Conservation (phyloP, 306 rosid species). For the Vigna angularis region DNA sequence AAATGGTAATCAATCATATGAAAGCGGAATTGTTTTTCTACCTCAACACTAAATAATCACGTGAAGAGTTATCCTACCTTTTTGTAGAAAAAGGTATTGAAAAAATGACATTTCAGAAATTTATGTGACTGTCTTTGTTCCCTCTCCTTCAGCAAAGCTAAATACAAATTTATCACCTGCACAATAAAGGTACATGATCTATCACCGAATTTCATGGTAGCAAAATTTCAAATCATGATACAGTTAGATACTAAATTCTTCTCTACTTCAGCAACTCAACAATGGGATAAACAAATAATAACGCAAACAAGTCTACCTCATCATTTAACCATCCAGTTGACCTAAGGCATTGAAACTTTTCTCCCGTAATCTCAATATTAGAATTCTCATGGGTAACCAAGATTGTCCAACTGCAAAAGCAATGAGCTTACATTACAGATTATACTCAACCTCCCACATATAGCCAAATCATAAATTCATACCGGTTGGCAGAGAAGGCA, state of each 20-base stretch:
- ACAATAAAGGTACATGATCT: constrained; percentile 35
- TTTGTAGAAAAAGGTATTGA: constrained; percentile 92
- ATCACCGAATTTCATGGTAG: constrained; percentile 36
- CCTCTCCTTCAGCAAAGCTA: constrained; percentile 96
- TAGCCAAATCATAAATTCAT: constrained; percentile 43
- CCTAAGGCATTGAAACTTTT: constrained; percentile 73
- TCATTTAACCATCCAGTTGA: constrained; percentile 91
- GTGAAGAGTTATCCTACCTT: constrained; percentile 60
- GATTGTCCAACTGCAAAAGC: constrained; percentile 63
- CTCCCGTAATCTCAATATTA: constrained; percentile 75
- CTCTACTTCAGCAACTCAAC: constrained; percentile 26
- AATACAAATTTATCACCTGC: constrained; percentile 92
- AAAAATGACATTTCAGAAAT: constrained; percentile 92
- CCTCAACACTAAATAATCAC: constrained; percentile 33
- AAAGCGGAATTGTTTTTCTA: constrained; percentile 7
- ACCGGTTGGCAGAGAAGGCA: constrained; percentile 71
- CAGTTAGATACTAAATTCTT: constrained; percentile 5
- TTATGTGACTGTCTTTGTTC: constrained; percentile 81
- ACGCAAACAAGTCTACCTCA: constrained; percentile 69
- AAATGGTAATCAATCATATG: constrained; percentile 2
- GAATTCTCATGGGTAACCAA: constrained; percentile 81
- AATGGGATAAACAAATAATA: constrained; percentile 9
- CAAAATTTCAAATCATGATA: constrained; percentile 31
- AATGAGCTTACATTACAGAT: constrained; percentile 37
- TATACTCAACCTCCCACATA: constrained; percentile 28